phyloP scores from a whole-genome alignment of 768 basidiomycete species.

The Trametes maxima region DNA sequence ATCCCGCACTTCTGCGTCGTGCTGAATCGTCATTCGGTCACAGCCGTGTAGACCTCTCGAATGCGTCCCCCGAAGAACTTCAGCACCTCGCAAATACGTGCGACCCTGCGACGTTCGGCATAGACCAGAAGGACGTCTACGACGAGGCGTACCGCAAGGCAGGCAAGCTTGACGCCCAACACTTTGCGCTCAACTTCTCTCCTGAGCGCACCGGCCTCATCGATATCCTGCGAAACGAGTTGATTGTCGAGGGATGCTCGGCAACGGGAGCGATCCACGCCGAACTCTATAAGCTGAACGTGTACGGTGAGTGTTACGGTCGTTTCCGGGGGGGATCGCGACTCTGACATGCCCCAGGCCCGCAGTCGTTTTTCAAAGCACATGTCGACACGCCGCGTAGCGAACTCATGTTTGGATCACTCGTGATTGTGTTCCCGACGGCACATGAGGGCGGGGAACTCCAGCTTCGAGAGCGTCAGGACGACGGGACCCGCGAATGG shows the following conservation, averaged over 20 bases:
- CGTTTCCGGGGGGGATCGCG: not conserved
- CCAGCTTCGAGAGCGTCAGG: constrained; percentile 31
- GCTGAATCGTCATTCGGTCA: not conserved
- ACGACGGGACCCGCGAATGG: constrained; percentile 32
- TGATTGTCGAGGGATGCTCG: constrained; percentile 28
- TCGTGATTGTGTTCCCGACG: constrained; percentile 53
- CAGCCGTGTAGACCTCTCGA: constrained; percentile 17
- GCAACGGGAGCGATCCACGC: constrained; percentile 29
- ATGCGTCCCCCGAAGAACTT: constrained; percentile 20
- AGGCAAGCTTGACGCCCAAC: constrained; percentile 41
- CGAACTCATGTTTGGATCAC: constrained; percentile 51
- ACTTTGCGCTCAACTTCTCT: constrained; percentile 41
- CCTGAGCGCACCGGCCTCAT: constrained; percentile 32
- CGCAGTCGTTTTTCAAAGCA: constrained; percentile 49
- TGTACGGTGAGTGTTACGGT: constrained; percentile 40
- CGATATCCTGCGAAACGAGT: constrained; percentile 27
- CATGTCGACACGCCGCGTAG: constrained; percentile 52
- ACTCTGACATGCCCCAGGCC: constrained; percentile 26
- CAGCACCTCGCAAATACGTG: constrained; percentile 38
- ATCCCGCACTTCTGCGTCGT: not conserved
- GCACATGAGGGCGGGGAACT: constrained; percentile 48
- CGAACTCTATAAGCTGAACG: constrained; percentile 50
- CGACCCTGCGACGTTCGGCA: constrained; percentile 45
- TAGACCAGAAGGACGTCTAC: constrained; percentile 39
- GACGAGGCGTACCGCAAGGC: constrained; percentile 50